A percentile compares a stretch with the other conserved stretches of the same genome.
phyloP scores from a whole-genome alignment of 805 yeast genomes.

The Cyberlindnera lachancei region DNA sequence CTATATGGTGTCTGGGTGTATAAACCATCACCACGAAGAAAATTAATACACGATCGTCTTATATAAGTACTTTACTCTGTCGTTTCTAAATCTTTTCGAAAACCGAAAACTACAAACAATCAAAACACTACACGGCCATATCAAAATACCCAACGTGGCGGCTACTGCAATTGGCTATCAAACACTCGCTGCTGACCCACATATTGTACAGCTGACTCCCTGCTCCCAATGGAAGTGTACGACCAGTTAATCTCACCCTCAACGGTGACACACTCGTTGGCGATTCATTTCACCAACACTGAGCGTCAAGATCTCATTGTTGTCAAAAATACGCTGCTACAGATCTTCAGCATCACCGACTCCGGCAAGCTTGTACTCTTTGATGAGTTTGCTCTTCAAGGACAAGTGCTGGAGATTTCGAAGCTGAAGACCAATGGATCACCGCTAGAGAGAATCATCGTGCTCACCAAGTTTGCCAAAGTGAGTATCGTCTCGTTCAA shows the following conservation, averaged over 20 bases:
- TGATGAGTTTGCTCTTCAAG: constrained; percentile 66
- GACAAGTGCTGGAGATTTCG: constrained; percentile 53
- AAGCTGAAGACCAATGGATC: constrained; percentile 43
- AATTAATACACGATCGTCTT: no score
- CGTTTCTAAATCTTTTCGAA: no score
- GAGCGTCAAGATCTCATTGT: constrained; percentile 47
- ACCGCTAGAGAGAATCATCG: constrained; percentile 48
- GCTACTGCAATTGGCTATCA: no score
- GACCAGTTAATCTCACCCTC: constrained; percentile 73
- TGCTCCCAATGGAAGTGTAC: constrained; percentile 87
- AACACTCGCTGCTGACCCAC: no score
- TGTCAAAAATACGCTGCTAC: constrained; percentile 60
- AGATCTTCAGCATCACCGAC: constrained; percentile 20
- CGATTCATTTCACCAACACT: constrained; percentile 40
- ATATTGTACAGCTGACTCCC: no score
- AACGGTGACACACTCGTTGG: constrained; percentile 53
- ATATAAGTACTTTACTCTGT: no score
- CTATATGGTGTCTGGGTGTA: no score
- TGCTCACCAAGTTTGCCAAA: constrained; percentile 71
- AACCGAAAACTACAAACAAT: no score
- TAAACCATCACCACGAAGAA: no score
- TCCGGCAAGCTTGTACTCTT: constrained; percentile 32
- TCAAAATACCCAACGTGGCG: no score
- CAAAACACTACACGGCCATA: no score
- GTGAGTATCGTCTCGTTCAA: constrained; percentile 74